Conservation (phyloP, 805 yeast species). For the Candida sonorensis region DNA sequence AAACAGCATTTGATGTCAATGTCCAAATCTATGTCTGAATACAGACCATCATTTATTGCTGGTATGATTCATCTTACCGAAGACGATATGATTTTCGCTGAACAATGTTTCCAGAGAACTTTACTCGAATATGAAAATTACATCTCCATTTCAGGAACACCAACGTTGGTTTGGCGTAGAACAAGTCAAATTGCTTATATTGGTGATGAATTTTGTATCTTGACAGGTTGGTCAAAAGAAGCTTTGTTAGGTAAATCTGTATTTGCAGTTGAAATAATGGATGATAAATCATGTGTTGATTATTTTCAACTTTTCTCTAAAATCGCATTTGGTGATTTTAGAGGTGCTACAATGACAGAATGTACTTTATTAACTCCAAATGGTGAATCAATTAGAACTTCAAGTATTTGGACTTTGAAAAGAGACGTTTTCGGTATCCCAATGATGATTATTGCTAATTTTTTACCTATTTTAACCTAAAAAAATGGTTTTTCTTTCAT, state of each 20-base stretch:
- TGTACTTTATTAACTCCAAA: constrained; percentile 67
- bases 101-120: constrained; percentile 92
- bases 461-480: constrained; percentile 61
- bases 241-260: constrained; percentile 61
- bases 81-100: constrained; percentile 90
- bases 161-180: constrained; percentile 92
- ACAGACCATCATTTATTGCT: constrained; percentile 89
- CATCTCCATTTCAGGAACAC: constrained; percentile 82
- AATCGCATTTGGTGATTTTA: constrained; percentile 85
- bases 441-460: constrained; percentile 93
- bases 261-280: constrained; percentile 77
- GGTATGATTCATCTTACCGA: constrained; percentile 83
- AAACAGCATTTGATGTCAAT: constrained; percentile 59
- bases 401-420: constrained; percentile 88
- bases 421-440: constrained; percentile 96
- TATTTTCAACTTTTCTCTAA: constrained; percentile 81
- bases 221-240: constrained; percentile 84
- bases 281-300: constrained; percentile 78
- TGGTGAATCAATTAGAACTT: constrained; percentile 55
- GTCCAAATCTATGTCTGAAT: constrained; percentile 84
- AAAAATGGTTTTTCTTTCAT: too few relatives aligned
- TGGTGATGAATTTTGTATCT: constrained; percentile 84
- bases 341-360: constrained; percentile 82
- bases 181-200: constrained; percentile 94
- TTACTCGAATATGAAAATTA: constrained; percentile 82